Conservation (phyloP, 1,139 yeast species). For the Debaryomycetaceae sp. region DNA sequence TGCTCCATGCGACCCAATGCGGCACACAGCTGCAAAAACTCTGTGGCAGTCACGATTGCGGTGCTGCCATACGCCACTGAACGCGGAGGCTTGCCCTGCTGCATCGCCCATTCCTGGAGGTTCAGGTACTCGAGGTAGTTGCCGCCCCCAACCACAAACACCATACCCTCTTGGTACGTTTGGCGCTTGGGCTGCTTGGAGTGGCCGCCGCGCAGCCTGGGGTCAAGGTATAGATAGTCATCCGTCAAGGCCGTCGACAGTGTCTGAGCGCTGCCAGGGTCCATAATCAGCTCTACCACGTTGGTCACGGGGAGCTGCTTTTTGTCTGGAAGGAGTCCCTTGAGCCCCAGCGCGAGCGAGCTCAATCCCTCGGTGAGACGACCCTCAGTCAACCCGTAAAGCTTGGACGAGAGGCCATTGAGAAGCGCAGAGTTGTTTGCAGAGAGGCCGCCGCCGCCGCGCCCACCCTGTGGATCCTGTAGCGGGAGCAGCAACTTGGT, state of each 20-base stretch:
- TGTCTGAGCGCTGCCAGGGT: slow-evolving; percentile 62
- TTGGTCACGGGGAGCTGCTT: slow-evolving; percentile 85
- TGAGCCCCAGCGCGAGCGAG: slow-evolving; percentile 81
- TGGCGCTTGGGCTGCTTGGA: slow-evolving; percentile 86
- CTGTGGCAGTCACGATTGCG: slow-evolving; percentile 68
- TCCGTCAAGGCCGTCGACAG: slow-evolving; percentile 70
- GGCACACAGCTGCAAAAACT: slow-evolving; percentile 71
- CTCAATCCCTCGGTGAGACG: slow-evolving; percentile 74
- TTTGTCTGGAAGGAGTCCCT: slow-evolving; percentile 81
- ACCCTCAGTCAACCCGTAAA: slow-evolving; percentile 85
- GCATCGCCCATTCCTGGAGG: slow-evolving; percentile 76
- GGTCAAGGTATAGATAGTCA: slow-evolving; percentile 87
- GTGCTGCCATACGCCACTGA: slow-evolving; percentile 84
- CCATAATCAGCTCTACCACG: slow-evolving; percentile 87
- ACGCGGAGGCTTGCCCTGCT: slow-evolving; percentile 35
- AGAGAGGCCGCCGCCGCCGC: slow-evolving; percentile 15
- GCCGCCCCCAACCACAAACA: slow-evolving; percentile 96
- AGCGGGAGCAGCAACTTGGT: slow-evolving; percentile 58
- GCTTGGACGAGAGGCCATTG: slow-evolving; percentile 69
- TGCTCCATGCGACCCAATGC: slow-evolving; percentile 39
- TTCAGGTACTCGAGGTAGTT: slow-evolving; percentile 91
- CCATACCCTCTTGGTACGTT: slow-evolving; percentile 73
- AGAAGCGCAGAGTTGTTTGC: slow-evolving; percentile 58
- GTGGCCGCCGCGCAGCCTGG: slow-evolving; percentile 85
- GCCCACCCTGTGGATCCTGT: slow-evolving; percentile 15